These are phyloP conservation scores for Asterionellopsis glacialis DNA, from an alignment of 108 stramenopile genomes.

Conservation along the genomic window DNA sequence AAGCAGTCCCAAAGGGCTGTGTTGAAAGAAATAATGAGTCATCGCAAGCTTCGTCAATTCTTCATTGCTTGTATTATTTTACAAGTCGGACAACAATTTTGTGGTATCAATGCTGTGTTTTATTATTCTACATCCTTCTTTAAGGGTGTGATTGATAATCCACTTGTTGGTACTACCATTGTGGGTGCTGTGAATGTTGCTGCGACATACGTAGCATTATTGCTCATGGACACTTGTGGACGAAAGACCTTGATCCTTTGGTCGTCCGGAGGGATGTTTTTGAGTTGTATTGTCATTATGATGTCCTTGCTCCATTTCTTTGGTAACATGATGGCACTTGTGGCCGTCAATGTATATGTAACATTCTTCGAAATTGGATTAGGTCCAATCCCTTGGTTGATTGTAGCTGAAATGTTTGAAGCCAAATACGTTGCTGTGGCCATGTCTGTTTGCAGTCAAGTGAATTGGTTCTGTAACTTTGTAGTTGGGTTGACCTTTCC, in stretches of 20 bases:
- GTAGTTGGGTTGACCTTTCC: constrained; percentile 90
- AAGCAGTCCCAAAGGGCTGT: constrained; percentile 22
- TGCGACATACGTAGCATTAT: constrained; percentile 89
- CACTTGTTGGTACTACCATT: constrained; percentile 87
- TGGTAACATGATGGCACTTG: constrained; percentile 51
- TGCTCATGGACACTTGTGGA: constrained; percentile 88
- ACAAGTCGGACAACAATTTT: constrained; percentile 92
- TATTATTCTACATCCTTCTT: constrained; percentile 98
- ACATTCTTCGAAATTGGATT: constrained; percentile 94
- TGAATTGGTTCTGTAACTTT: constrained; percentile 95
- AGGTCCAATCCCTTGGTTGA: constrained; percentile 95
- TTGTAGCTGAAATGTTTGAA: constrained; percentile 86
- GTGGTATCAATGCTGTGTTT: constrained; percentile 98
- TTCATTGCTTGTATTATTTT: constrained; percentile 71
- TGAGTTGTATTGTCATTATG: constrained; percentile 61
- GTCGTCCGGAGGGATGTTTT: constrained; percentile 81
- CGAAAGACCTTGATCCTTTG: constrained; percentile 85
- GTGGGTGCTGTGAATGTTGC: constrained; percentile 91
- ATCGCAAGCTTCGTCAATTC: constrained; percentile 64
- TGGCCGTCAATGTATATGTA: constrained; percentile 84
- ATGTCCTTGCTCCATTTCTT: constrained; percentile 56
- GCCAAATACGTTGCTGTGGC: constrained; percentile 89
- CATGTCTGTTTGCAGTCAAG: constrained; percentile 69
- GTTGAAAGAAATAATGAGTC: constrained; percentile 66
- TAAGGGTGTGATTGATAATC: constrained; percentile 88